Conservation (phyloP, 768 basidiomycete genomes). For the Pisolithus orientalis region DNA sequence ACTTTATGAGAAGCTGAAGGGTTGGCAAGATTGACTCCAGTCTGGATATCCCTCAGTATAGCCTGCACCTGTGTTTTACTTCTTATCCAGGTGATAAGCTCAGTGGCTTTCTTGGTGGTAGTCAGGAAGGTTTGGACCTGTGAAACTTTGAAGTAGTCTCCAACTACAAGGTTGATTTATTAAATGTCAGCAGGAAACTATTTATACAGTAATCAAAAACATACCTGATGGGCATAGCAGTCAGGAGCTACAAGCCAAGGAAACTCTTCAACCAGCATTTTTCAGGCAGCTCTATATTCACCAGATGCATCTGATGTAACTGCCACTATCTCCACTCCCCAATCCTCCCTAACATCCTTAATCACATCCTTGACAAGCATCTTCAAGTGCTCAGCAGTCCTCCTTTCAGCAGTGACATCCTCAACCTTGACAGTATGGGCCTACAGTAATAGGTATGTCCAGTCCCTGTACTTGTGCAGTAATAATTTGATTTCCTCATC, state of each 20-base stretch:
- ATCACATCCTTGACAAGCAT: conserved; percentile 14
- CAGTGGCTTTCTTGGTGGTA: conserved; percentile 16
- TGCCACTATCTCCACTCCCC: conserved; percentile 19
- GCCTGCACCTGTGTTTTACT: conserved; percentile 31
- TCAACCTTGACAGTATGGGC: conserved; percentile 25
- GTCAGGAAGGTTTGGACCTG: background rate
- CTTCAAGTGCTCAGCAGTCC: conserved; percentile 27
- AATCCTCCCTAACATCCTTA: conserved; percentile 15
- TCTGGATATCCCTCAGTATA: conserved; percentile 19
- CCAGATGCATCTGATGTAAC: conserved; percentile 30
- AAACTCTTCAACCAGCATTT: conserved; percentile 10
- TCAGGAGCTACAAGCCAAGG: conserved; percentile 26
- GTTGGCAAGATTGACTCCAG: background rate
- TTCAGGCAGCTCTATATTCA: conserved; percentile 24
- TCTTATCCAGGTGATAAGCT: conserved; percentile 33
- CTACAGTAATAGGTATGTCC: too few relatives aligned
- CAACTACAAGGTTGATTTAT: conserved; percentile 36
- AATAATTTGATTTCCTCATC: conserved; percentile 10
- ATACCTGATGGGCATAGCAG: conserved; percentile 35
- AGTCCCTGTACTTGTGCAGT: too few relatives aligned
- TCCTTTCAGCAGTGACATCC: conserved; percentile 27
- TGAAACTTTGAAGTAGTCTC: conserved; percentile 30
- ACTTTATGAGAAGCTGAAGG: background rate
- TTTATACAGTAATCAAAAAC: conserved; percentile 4
- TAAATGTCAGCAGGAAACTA: background rate